Evolutionary conservation across 1,284 basidiomycete species (phyloP), one percentile per base, ranked within the genome.

Genomic region (Irpex sp.): DNA sequence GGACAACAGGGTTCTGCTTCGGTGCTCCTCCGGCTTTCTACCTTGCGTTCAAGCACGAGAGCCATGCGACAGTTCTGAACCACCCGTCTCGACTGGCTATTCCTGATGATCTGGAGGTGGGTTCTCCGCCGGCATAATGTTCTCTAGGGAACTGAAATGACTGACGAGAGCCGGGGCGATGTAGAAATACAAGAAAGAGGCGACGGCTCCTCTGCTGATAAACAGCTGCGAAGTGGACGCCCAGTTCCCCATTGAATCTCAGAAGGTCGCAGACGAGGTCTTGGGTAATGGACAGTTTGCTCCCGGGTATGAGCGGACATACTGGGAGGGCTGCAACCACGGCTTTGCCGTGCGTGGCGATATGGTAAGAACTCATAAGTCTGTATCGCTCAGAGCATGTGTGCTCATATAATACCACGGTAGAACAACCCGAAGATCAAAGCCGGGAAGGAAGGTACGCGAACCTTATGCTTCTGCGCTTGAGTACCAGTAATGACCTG

Each of bases 21-120:
- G 89, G 90, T 45, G 88, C 84, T 78, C 65, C 65, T 75, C 71
- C 60, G 4, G 62, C 68, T 16, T 89, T 90, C 69, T 82, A 91
- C 65, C 80, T 91, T 56, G 85, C 86, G 0, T 84, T 89, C 64
- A 85, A 89, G 8, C 76, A 80, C 58, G 65, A 77, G 55, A 81
- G 84, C 70, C 75, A 81, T 51, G 87, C 78, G 28, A 80, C 77
- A 0, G 83, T 82, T 23, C 77, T 82, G 57, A 71, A 82, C 0
- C 92, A 94, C 72, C 91, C 91, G 1, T 90, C 89, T 3, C 75
- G 86, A 2, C 79, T 94, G 63, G 65, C 84, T 47, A 64, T 81
- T 51, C 87, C 88, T 9, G 82, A 74, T 1, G 86, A 88, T 71
- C 75, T 91, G 35, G 81, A 90, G 76, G 28, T 28, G n/a, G n/a